A percentile compares a stretch with the other conserved stretches of the same genome.
These are phyloP conservation scores for Hysterium pulicare DNA, from an alignment of 2,329 filamentous ascomycete species.

Conservation along the genomic window DNA sequence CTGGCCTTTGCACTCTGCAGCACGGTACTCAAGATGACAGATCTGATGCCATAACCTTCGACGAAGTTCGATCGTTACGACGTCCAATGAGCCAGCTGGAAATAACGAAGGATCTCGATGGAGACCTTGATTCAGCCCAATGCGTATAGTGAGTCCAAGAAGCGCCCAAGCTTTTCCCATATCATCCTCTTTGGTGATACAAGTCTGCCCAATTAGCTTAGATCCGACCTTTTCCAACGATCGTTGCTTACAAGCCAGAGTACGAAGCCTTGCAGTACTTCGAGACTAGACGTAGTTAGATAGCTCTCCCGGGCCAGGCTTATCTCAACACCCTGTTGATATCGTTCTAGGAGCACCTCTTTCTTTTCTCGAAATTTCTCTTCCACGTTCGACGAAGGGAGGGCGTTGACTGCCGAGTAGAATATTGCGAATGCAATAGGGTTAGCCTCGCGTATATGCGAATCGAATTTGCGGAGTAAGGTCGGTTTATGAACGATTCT, in stretches of 20 bases:
- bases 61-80: constrained; percentile 35
- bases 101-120: constrained; percentile 38
- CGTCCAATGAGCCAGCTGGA: constrained; percentile 34
- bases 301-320: constrained; percentile 36
- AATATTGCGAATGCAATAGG: constrained; percentile 36
- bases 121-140: constrained; percentile 36
- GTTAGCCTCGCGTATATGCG: constrained; percentile 26
- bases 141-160: constrained; percentile 34
- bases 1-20: constrained; percentile 38
- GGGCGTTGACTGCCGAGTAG: constrained; percentile 34
- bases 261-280: constrained; percentile 37
- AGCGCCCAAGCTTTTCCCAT: constrained; percentile 40
- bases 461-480: constrained; percentile 24
- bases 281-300: constrained; percentile 34
- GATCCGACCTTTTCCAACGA: neutral
- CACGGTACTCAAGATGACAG: constrained; percentile 36
- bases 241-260: constrained; percentile 26
- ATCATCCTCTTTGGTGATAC: constrained; percentile 37
- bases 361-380: constrained; percentile 32
- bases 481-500: constrained; percentile 35
- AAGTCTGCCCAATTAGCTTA: constrained; percentile 16
- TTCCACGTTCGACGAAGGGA: constrained; percentile 27
- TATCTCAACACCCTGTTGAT: constrained; percentile 34
- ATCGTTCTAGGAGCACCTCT: constrained; percentile 28
- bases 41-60: constrained; percentile 38